phyloP scores from a whole-genome alignment of 495 filamentous ascomycete species.

The Penicillium turbatum region DNA sequence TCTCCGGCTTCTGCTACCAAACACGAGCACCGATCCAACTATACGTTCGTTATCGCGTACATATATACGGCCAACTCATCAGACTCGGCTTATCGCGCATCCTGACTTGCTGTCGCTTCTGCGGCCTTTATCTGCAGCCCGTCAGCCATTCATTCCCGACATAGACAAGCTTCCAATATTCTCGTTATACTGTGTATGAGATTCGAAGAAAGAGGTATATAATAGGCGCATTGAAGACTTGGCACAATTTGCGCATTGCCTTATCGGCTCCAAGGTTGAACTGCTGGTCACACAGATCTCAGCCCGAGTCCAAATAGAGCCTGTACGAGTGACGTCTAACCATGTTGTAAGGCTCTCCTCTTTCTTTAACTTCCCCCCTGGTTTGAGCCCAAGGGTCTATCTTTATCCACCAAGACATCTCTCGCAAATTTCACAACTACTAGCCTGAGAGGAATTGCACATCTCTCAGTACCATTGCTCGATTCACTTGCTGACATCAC shows the following conservation, averaged over 20 bases:
- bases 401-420: neutral
- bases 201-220: neutral
- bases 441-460: neutral
- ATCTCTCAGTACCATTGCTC: neutral
- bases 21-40: neutral
- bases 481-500: constrained; percentile 15
- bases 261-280: neutral
- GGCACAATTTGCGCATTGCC: neutral
- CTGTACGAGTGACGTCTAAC: constrained; percentile 12
- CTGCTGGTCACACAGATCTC: constrained; percentile 11
- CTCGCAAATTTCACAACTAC: neutral
- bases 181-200: neutral
- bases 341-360: constrained; percentile 37
- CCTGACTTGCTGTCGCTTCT: neutral
- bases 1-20: neutral
- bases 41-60: neutral
- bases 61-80: neutral
- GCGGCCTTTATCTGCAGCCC: constrained; percentile 1
- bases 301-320: constrained; percentile 9
- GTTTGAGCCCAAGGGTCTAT: neutral
- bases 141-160: neutral
- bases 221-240: neutral
- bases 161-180: neutral
- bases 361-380: constrained; percentile 2
- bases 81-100: neutral